Conservation (phyloP, 2,329 filamentous ascomycete species). For the Nigrospora oryzae region DNA sequence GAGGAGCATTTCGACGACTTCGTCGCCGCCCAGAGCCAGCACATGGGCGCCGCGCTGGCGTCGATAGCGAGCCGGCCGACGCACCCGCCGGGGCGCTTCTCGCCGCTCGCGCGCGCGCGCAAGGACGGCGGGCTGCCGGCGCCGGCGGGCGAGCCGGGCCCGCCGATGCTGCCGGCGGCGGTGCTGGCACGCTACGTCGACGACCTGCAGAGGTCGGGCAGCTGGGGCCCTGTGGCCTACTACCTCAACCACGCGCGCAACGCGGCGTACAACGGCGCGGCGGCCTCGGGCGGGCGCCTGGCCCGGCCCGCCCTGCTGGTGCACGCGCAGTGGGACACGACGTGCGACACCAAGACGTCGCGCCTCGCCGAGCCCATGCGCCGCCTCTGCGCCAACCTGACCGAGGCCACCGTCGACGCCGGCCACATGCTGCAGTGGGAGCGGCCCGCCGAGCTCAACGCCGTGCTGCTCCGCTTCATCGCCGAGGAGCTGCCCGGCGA, state of each 20-base stretch:
- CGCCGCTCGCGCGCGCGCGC: background rate
- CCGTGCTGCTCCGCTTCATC: constrained; percentile 14
- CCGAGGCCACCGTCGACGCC: constrained; percentile 21
- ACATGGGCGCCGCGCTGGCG: background rate
- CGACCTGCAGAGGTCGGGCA: constrained; percentile 29
- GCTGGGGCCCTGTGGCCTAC: constrained; percentile 14
- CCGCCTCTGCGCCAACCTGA: constrained; percentile 25
- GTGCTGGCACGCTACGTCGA: constrained; percentile 5
- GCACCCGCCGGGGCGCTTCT: background rate
- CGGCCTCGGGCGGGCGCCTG: constrained; percentile 20
- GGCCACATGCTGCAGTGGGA: constrained; percentile 28
- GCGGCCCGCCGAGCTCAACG: constrained; percentile 12
- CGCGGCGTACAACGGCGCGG: constrained; percentile 21
- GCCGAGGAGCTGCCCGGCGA: constrained; percentile 10
- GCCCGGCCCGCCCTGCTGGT: constrained; percentile 24
- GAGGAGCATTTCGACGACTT: constrained; percentile 14
- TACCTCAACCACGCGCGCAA: constrained; percentile 36
- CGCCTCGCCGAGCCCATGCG: constrained; percentile 24
- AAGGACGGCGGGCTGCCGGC: background rate
- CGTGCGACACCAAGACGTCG: constrained; percentile 24
- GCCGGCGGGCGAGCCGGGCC: background rate
- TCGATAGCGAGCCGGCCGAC: background rate
- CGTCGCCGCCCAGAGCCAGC: background rate
- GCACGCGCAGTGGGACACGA: constrained; percentile 26
- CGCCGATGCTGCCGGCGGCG: constrained; percentile 2